These are phyloP conservation scores for Debaryomyces coudertii DNA, from an alignment of 1,139 yeast species.

Conservation along the genomic window DNA sequence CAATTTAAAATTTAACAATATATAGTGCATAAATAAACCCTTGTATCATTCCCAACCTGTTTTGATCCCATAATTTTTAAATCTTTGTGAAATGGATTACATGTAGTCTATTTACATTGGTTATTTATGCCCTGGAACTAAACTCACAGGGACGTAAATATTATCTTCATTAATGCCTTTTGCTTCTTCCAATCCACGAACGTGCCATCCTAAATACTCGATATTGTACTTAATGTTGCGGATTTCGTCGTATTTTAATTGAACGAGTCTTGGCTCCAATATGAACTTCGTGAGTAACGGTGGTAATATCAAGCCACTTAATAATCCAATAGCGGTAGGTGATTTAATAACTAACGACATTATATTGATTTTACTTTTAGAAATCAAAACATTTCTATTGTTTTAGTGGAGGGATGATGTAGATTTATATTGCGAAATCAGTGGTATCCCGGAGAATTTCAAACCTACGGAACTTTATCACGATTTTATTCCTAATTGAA, in stretches of 20 bases:
- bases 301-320: slow-evolving; percentile 35
- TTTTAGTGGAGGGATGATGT: slow-evolving; percentile 3
- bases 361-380: background rate
- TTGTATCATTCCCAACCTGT: background rate
- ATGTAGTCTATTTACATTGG: background rate
- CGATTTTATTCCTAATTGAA: background rate
- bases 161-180: slow-evolving; percentile 34
- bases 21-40: slow-evolving; percentile 6
- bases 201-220: slow-evolving; percentile 45
- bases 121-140: slow-evolving; percentile 26
- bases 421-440: background rate
- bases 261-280: slow-evolving; percentile 30
- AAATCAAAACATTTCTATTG: background rate
- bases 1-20: slow-evolving; percentile 3
- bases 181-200: slow-evolving; percentile 36
- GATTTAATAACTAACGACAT: slow-evolving; percentile 16
- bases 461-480: background rate
- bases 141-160: slow-evolving; percentile 34
- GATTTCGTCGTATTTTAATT: slow-evolving; percentile 33
- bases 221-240: slow-evolving; percentile 36
- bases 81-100: background rate
- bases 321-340: slow-evolving; percentile 23
- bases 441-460: slow-evolving; percentile 5
- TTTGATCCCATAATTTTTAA: background rate
- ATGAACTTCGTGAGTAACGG: slow-evolving; percentile 33